These are phyloP conservation scores for Fusarium mangiferae DNA, from an alignment of 2,329 filamentous ascomycete genomes.

Conservation along the genomic window DNA sequence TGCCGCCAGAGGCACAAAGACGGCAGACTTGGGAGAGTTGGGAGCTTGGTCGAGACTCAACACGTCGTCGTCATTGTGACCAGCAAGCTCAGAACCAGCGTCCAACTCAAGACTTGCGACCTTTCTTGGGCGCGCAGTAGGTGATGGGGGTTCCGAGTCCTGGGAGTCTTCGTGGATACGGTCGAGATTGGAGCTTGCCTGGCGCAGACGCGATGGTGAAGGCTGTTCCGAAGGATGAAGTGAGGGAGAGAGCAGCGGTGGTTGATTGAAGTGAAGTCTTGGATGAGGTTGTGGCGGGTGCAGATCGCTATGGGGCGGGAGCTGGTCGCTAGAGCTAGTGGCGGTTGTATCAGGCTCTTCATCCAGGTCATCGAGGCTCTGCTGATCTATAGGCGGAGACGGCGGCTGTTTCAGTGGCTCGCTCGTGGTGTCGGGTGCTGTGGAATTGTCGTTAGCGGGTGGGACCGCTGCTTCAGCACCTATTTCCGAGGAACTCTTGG, in stretches of 20 bases:
- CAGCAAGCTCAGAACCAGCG: slow-evolving; percentile 30
- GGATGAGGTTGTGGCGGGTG: slow-evolving; percentile 37
- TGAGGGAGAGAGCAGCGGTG: slow-evolving; percentile 33
- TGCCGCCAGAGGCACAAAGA: slow-evolving; percentile 21
- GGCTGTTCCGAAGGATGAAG: slow-evolving; percentile 30
- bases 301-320: slow-evolving; percentile 37
- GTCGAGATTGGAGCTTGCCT: slow-evolving; percentile 40
- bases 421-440: slow-evolving; percentile 16
- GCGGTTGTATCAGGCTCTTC: slow-evolving; percentile 36
- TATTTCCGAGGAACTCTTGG: slow-evolving; percentile 26
- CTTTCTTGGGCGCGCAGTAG: slow-evolving; percentile 25
- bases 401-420: slow-evolving; percentile 37
- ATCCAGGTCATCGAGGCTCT: slow-evolving; percentile 29
- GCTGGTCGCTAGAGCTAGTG: slow-evolving; percentile 40
- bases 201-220: slow-evolving; percentile 35
- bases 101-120: slow-evolving; percentile 35
- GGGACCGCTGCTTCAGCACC: slow-evolving; percentile 31
- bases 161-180: slow-evolving; percentile 42
- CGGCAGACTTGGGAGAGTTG: slow-evolving; percentile 29
- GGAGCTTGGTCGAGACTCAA: slow-evolving; percentile 44
- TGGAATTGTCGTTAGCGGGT: slow-evolving; percentile 32
- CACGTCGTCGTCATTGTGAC: slow-evolving; percentile 42
- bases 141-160: slow-evolving; percentile 17
- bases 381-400: slow-evolving; percentile 34
- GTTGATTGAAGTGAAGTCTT: slow-evolving; percentile 31